A percentile compares a stretch with the other conserved stretches of the same genome.
Conservation (phyloP, 179 eudicot genomes). For the Spinacia oleracea region DNA sequence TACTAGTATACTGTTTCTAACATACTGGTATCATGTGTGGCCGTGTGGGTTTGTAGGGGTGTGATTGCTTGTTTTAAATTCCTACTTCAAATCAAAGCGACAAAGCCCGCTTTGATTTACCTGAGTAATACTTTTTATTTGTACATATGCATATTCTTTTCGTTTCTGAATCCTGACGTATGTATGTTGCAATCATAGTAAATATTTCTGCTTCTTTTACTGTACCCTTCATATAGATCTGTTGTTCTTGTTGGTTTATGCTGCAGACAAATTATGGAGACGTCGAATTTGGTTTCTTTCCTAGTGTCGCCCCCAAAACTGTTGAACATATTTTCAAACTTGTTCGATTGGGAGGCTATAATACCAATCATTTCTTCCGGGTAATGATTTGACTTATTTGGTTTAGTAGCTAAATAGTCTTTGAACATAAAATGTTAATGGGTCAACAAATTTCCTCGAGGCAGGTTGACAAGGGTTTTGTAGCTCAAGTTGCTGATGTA, state of each 20-base stretch:
- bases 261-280: constrained; percentile 90
- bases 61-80: no score
- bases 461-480: constrained; percentile 96
- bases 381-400: constrained; percentile 35
- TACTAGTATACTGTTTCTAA: not conserved
- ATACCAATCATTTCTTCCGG: constrained; percentile 95
- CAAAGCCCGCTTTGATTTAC: not conserved
- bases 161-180: not conserved
- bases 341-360: constrained; percentile 85
- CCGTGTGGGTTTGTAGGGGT: not conserved
- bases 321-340: constrained; percentile 96
- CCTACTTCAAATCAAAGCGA: not conserved
- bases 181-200: not conserved
- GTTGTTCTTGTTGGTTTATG: constrained; percentile 11
- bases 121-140: not conserved
- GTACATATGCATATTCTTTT: not conserved
- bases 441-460: not conserved
- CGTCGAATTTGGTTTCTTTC: constrained; percentile 90
- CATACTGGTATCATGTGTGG: not conserved
- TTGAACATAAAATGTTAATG: constrained; percentile 8
- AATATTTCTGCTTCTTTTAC: not conserved
- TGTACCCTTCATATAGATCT: constrained; percentile 1
- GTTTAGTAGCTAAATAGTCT: not conserved
- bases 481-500: constrained; percentile 98
- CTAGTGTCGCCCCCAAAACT: constrained; percentile 79